phyloP scores from a whole-genome alignment of 306 rosid species.

The Carpinus fangiana region DNA sequence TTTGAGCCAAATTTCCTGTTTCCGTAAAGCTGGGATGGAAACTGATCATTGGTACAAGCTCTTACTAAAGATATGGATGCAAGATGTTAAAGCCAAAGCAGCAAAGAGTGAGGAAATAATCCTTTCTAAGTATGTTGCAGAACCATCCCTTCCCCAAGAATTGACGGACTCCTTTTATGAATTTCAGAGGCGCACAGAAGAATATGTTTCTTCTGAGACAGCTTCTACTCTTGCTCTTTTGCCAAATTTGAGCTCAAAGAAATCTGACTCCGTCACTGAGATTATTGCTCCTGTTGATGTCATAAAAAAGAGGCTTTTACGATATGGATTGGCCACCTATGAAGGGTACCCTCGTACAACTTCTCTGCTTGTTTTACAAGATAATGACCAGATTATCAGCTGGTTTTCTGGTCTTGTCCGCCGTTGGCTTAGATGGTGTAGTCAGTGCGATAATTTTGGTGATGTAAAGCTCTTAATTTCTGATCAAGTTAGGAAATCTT shows the following conservation, averaged over 20 bases:
- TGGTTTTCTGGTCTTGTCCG: slow-evolving; percentile 72
- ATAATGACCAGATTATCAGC: slow-evolving; percentile 65
- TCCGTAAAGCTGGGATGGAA: slow-evolving; percentile 86
- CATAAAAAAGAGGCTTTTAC: slow-evolving; percentile 56
- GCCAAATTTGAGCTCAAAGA: slow-evolving; percentile 42
- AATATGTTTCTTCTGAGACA: slow-evolving; percentile 73
- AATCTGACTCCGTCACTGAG: slow-evolving; percentile 50
- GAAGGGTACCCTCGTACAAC: slow-evolving; percentile 58
- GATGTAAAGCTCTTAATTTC: slow-evolving; percentile 66
- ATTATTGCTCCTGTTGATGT: slow-evolving; percentile 66
- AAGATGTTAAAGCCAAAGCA: slow-evolving; percentile 53
- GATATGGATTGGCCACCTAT: slow-evolving; percentile 68
- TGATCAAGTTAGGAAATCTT: slow-evolving; percentile 69
- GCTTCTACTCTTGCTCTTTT: slow-evolving; percentile 65
- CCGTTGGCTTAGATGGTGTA: slow-evolving; percentile 92
- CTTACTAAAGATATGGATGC: slow-evolving; percentile 82
- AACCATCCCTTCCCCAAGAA: slow-evolving; percentile 76
- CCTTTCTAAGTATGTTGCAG: slow-evolving; percentile 60
- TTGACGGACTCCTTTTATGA: slow-evolving; percentile 65
- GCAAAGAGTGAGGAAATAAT: slow-evolving; percentile 60
- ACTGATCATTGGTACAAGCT: slow-evolving; percentile 96
- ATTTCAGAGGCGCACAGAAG: slow-evolving; percentile 58
- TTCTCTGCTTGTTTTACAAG: slow-evolving; percentile 66
- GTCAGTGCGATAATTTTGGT: slow-evolving; percentile 51
- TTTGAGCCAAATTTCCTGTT: slow-evolving; percentile 57